Base-by-base conservation (phyloP, 2,329 filamentous ascomycete genomes). In the Sarocladium strictum region DNA sequence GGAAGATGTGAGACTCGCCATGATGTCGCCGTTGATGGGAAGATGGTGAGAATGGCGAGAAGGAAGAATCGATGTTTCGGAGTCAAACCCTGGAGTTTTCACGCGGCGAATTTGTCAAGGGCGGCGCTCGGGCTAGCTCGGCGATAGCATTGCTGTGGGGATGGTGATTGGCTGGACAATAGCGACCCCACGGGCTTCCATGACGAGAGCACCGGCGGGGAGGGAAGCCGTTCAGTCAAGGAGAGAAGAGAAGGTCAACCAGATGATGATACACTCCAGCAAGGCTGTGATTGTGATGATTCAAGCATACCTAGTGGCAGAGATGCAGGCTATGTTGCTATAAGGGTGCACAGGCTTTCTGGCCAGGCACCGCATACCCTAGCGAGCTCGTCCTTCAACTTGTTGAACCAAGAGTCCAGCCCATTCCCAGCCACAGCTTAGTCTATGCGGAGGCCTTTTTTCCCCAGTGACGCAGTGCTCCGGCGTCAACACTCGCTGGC, bases 1-100 rank as follows among this genome's bases (percentile, higher is more conserved):
- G 65, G 80, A 79, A 57, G 87, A 84, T 71, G 86, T 79, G 68
- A 85, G 71, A 67, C 76, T 83, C 62, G 83, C 78, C 86, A 89
- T 88, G 63, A 53, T 59, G 59, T 56, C 53, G 33, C 23, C 33
- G 35, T 26, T 40, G 45, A 55, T 53, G 50, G 49, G 45, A 24
- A 17, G 35, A 41, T 55, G 51, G 40, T 21, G 55, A 59, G 57
- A 58, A 55, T 56, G 54, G 56, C 54, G 57, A 55, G 57, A 57
- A 56, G 52, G 53, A 52, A 51, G 56, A 59, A 54, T 43, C 55
- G 57, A 58, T 45, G 50, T 59, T 55, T 58, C 55, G 53, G 55
- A 53, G 57, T 29, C 54, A 26, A 55, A 59, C 50, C 35, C 23
- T 58, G 27, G 35, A 54, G n/a, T 53, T 53, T 58, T 60, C 32